phyloP scores from a whole-genome alignment of 75 land plant genomes.

The Gnetum montanum region DNA sequence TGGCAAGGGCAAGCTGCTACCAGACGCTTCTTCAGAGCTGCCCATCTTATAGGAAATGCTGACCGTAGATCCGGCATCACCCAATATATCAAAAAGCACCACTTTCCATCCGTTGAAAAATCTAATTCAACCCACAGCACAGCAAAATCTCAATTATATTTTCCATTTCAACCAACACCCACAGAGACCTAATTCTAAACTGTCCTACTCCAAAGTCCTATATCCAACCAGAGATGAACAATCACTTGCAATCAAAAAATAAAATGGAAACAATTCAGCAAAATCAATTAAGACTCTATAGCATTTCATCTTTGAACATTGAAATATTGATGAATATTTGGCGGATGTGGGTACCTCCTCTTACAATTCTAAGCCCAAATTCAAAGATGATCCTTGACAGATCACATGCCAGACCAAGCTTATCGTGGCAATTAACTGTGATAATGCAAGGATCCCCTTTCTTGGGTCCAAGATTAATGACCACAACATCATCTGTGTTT shows the following conservation, averaged over 20 bases:
- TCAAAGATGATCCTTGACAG: constrained; percentile 54
- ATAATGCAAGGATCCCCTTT: constrained; percentile 54
- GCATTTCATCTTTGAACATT: not conserved
- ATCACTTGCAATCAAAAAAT: not conserved
- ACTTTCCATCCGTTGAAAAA: constrained; percentile 80
- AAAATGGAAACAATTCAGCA: not conserved
- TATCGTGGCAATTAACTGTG: constrained; percentile 82
- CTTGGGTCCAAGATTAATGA: constrained; percentile 31
- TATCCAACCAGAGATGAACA: too few species aligned
- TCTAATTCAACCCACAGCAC: constrained; percentile 42
- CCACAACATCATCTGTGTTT: constrained; percentile 67
- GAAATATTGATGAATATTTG: too few species aligned
- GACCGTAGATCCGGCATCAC: constrained; percentile 34
- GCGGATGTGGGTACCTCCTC: constrained; percentile 89
- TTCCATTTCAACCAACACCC: not conserved
- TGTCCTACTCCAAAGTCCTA: too few species aligned
- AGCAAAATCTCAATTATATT: not conserved
- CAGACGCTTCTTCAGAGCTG: constrained; percentile 51
- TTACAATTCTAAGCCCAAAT: constrained; percentile 53
- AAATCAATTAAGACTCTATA: not conserved
- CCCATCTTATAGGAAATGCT: constrained; percentile 35
- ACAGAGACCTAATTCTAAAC: not conserved
- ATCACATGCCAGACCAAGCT: constrained; percentile 83
- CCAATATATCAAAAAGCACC: constrained; percentile 81
- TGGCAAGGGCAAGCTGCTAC: constrained; percentile 68